phyloP scores from a whole-genome alignment of 805 yeast species.

The Metschnikowia orientalis region DNA sequence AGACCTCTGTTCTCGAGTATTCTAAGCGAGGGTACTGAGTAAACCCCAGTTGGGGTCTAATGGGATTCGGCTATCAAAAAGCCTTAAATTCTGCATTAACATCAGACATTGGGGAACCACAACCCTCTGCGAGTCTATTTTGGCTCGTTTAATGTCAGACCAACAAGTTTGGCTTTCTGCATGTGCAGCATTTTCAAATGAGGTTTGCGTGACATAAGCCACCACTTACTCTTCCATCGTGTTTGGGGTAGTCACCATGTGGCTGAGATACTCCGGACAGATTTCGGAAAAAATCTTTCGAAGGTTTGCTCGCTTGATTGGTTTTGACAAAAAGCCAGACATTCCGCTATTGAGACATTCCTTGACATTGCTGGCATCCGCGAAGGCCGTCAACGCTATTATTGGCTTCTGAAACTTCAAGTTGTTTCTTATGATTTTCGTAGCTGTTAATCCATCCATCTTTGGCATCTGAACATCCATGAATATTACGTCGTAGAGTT shows the following conservation, averaged over 20 bases:
- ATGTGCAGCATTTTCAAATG: no score
- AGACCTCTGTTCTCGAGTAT: no score
- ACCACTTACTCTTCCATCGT: constrained; percentile 5
- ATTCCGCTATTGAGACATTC: constrained; percentile 88
- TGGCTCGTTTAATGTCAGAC: no score
- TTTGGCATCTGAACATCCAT: constrained; percentile 99
- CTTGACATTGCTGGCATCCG: constrained; percentile 84
- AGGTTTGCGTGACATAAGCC: no score
- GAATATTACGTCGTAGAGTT: constrained; percentile 66
- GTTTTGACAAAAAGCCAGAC: constrained; percentile 88
- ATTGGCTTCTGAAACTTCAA: constrained; percentile 66
- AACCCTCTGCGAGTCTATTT: no score
- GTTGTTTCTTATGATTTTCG: constrained; percentile 63
- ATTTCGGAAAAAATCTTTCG: constrained; percentile 51
- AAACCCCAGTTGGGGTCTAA: no score
- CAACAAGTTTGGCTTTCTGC: no score
- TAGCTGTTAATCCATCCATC: constrained; percentile 84
- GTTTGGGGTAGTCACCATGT: constrained; percentile 32
- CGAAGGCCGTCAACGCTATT: constrained; percentile 93
- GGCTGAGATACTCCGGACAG: constrained; percentile 33
- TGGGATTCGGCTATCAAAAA: no score
- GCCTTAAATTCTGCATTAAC: no score
- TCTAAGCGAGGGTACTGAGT: no score
- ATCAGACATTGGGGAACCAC: no score
- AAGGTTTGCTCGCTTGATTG: constrained; percentile 69